Evolutionary conservation across 805 yeast species (phyloP).

Genomic region (Schwanniomyces occidentalis): DNA sequence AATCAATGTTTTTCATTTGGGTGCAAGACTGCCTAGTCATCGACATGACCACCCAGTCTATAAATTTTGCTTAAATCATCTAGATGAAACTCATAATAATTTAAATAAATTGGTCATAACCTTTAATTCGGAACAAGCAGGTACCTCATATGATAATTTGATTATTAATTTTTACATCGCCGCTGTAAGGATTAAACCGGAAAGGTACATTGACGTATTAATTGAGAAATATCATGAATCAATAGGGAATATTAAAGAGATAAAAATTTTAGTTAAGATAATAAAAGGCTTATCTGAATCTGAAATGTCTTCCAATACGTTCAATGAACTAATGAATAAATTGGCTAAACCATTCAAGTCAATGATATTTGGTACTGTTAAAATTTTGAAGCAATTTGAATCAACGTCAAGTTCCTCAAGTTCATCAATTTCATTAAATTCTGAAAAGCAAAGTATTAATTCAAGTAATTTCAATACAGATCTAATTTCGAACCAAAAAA

Average conservation of each 20-base stretch:
- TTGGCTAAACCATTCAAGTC: slow-evolving; percentile 24
- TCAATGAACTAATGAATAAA: slow-evolving; percentile 22
- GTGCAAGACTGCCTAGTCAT: slow-evolving; percentile 27
- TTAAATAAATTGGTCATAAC: slow-evolving; percentile 16
- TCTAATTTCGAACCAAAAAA: slow-evolving; percentile 7
- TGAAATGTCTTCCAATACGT: slow-evolving; percentile 18
- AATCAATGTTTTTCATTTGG: slow-evolving; percentile 35
- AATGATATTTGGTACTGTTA: slow-evolving; percentile 26
- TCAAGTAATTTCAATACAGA: slow-evolving; percentile 7
- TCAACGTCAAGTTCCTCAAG: slow-evolving; percentile 11
- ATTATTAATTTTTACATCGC: slow-evolving; percentile 31
- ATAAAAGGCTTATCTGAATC: slow-evolving; percentile 31
- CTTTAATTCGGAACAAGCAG: slow-evolving; percentile 13
- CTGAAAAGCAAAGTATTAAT: slow-evolving; percentile 14
- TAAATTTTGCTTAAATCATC: slow-evolving; percentile 26
- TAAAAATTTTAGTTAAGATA: slow-evolving; percentile 27
- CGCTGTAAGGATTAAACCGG: slow-evolving; percentile 37
- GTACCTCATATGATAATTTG: slow-evolving; percentile 21
- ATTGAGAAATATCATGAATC: slow-evolving; percentile 21
- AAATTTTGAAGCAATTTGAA: slow-evolving; percentile 23
- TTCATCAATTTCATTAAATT: slow-evolving; percentile 13
- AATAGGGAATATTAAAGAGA: slow-evolving; percentile 24
- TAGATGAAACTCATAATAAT: slow-evolving; percentile 32
- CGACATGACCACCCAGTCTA: slow-evolving; percentile 25
- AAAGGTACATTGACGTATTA: slow-evolving; percentile 26